Percentiles rank a stretch among this genome's conserved stretches.
Conservation (phyloP, 108 stramenopile genomes). For the Craspedostauros australis region DNA sequence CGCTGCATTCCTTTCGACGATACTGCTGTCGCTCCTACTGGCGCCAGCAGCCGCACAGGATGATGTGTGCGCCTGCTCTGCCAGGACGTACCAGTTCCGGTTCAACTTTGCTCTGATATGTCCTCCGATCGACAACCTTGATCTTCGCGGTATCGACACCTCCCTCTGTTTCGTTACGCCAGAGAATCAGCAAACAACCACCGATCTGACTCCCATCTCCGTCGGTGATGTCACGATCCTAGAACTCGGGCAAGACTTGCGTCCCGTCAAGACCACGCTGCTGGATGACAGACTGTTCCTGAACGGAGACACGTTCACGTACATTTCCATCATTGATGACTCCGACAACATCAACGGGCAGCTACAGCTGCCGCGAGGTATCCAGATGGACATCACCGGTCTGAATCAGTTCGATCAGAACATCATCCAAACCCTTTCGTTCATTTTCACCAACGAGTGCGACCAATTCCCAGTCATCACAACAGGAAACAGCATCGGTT, state of each 20-base stretch:
- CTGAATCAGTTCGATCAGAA: conserved; percentile 11
- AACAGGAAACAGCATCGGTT: conserved; percentile 22
- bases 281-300: conserved; percentile 6
- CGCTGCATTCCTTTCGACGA: not conserved
- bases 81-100: conserved; percentile 23
- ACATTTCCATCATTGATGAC: conserved; percentile 11
- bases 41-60: too few species aligned
- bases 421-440: conserved; percentile 16
- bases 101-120: conserved; percentile 24
- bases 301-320: conserved; percentile 25
- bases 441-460: conserved; percentile 27
- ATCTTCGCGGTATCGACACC: conserved; percentile 10
- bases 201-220: conserved; percentile 23
- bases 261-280: conserved; percentile 6
- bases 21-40: not conserved
- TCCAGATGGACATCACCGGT: conserved; percentile 31
- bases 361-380: conserved; percentile 11
- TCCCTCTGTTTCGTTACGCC: conserved; percentile 17
- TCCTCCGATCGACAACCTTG: conserved; percentile 15
- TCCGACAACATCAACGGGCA: conserved; percentile 6
- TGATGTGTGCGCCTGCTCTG: conserved; percentile 30
- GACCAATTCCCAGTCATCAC: conserved; percentile 17
- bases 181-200: conserved; percentile 12
- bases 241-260: conserved; percentile 24
- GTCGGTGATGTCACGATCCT: conserved; percentile 27